Conservation (phyloP, 2,329 filamentous ascomycete genomes). For the Xylariaceae sp. region DNA sequence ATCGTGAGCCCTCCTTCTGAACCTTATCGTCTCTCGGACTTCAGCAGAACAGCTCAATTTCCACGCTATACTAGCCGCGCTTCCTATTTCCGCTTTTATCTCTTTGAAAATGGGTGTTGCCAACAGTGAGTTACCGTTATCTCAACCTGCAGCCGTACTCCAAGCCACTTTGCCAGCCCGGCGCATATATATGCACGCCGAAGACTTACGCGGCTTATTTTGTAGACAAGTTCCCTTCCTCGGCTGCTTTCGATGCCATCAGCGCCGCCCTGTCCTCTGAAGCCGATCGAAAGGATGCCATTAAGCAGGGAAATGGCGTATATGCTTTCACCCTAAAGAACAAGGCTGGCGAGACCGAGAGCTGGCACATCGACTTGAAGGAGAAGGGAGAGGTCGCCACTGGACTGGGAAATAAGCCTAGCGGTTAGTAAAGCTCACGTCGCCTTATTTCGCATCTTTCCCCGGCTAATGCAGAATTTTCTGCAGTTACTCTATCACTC, state of each 20-base stretch:
- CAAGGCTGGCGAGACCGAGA: constrained; percentile 67
- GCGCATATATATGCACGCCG: no score
- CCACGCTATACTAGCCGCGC: constrained; percentile 2
- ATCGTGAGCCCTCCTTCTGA: constrained; percentile 1
- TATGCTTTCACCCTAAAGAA: constrained; percentile 95
- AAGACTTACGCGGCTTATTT: background rate
- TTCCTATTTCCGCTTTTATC: constrained; percentile 2
- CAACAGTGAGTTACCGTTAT: constrained; percentile 52
- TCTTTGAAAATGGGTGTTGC: constrained; percentile 70
- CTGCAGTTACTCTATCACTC: constrained; percentile 73
- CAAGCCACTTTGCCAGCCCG: no score
- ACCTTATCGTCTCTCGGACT: constrained; percentile 1
- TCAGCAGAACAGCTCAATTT: no score
- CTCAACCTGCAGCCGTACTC: background rate
- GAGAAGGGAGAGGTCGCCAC: constrained; percentile 76
- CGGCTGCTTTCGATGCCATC: constrained; percentile 86
- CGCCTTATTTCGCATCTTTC: background rate
- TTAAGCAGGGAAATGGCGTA: constrained; percentile 81
- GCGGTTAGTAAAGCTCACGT: constrained; percentile 51
- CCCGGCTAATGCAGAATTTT: constrained; percentile 2
- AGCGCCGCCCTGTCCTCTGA: constrained; percentile 63
- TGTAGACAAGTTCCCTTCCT: constrained; percentile 79
- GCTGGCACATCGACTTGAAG: constrained; percentile 96
- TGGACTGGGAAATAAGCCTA: constrained; percentile 74
- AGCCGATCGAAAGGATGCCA: constrained; percentile 71